Conservation (phyloP, 257 asterid species). For the Plantago ovata region DNA sequence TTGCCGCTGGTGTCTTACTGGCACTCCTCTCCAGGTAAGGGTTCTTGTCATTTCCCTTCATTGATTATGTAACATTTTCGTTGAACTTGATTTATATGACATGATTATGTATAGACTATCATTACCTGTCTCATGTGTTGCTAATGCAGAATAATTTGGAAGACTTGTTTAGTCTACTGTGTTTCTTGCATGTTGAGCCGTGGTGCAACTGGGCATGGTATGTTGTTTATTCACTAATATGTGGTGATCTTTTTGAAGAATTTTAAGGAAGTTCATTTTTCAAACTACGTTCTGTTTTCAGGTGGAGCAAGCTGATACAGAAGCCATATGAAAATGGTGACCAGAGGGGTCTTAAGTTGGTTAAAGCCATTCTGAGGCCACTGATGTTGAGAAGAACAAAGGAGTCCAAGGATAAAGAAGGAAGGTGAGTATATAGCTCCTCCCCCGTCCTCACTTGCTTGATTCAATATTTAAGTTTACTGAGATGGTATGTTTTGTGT, state of each 20-base stretch:
- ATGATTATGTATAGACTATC: too few relatives aligned
- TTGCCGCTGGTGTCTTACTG: slow-evolving; percentile 91
- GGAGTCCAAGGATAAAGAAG: slow-evolving; percentile 73
- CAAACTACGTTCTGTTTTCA: slow-evolving; percentile 18
- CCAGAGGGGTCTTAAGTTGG: slow-evolving; percentile 59
- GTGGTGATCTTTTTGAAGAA: not conserved
- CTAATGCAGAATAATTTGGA: slow-evolving; percentile 74
- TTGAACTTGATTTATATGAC: not conserved
- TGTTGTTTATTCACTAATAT: slow-evolving; percentile 5
- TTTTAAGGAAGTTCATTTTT: not conserved
- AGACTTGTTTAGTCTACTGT: slow-evolving; percentile 73
- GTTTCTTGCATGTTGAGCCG: slow-evolving; percentile 91
- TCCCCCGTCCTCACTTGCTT: not conserved
- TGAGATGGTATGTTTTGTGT: slow-evolving; percentile 5
- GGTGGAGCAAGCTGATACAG: slow-evolving; percentile 87
- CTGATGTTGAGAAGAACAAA: slow-evolving; percentile 87
- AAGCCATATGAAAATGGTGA: slow-evolving; percentile 82
- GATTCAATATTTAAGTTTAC: not conserved
- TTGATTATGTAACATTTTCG: too few relatives aligned
- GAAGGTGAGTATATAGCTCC: slow-evolving; percentile 46
- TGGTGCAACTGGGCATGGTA: slow-evolving; percentile 99
- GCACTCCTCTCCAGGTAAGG: slow-evolving; percentile 84
- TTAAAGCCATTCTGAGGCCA: slow-evolving; percentile 71
- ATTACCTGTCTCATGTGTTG: not conserved
- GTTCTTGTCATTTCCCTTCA: too few relatives aligned